Conservation (phyloP, 2,329 filamentous ascomycete genomes). For the Fusarium azukiicola region DNA sequence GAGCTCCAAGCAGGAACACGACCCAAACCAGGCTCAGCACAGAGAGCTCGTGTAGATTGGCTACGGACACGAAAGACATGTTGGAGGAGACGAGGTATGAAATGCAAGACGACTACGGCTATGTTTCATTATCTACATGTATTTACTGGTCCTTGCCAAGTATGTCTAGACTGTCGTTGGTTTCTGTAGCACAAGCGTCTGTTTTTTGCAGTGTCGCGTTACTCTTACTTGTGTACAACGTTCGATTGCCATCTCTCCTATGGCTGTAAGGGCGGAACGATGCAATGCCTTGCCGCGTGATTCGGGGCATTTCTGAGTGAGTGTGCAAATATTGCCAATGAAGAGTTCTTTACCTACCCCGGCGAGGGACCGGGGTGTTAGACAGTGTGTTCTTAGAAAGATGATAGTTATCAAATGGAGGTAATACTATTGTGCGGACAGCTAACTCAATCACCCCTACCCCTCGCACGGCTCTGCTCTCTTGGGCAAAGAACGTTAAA, state of each 20-base stretch:
- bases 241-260: not conserved
- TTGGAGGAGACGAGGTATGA: not conserved
- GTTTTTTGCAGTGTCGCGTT: no score
- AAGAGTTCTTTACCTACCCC: no score
- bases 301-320: not conserved
- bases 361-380: no score
- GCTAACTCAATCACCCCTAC: no score
- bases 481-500: not conserved
- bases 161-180: not conserved
- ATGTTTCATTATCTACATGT: not conserved
- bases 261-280: not conserved
- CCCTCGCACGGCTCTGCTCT: no score
- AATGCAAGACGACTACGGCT: not conserved
- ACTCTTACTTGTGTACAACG: not conserved
- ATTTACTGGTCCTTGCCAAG: not conserved
- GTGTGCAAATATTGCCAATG: no score
- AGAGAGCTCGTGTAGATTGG: slow-evolving; percentile 37
- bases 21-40: slow-evolving; percentile 22
- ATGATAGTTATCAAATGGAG: no score
- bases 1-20: slow-evolving; percentile 22
- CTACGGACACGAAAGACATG: not conserved
- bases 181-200: not conserved
- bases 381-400: no score
- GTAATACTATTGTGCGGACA: no score
- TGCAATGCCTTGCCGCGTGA: not conserved